A percentile compares a stretch with the other conserved stretches of the same genome.
These are phyloP conservation scores for Trichomonas vaginalis DNA, from an alignment of 208 protist genomes.

Conservation along the genomic window DNA sequence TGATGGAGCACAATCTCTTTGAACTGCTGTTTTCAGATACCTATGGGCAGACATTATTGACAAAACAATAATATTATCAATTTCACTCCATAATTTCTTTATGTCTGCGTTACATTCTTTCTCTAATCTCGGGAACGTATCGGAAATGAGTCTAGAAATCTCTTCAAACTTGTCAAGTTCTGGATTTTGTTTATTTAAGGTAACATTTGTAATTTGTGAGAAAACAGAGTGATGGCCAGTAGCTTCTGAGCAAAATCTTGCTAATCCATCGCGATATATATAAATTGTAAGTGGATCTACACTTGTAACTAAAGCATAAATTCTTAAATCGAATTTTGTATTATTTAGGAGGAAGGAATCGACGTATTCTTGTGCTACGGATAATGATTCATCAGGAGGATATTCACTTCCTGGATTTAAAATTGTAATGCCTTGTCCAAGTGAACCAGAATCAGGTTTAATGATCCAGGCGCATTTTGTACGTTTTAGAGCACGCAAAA, in stretches of 20 bases:
- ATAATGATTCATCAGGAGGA: neutral
- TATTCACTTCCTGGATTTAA: neutral
- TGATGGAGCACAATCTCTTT: neutral
- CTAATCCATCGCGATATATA: neutral
- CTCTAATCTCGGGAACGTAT: neutral
- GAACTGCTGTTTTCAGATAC: neutral
- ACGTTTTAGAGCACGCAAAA: neutral
- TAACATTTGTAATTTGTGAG: conserved; percentile 2
- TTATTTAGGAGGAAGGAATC: neutral
- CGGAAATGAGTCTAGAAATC: neutral
- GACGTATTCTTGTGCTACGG: conserved; percentile 3
- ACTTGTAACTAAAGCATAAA: neutral
- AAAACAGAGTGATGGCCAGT: neutral
- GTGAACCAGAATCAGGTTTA: neutral
- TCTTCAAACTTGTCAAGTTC: neutral
- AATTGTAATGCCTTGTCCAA: neutral
- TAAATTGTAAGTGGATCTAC: neutral
- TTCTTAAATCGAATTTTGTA: neutral
- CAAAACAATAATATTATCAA: neutral
- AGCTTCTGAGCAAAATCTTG: neutral
- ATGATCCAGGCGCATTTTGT: neutral
- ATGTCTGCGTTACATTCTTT: neutral
- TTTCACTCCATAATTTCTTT: neutral
- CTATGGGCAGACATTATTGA: neutral
- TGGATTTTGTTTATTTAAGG: neutral